phyloP scores from a whole-genome alignment of 768 basidiomycete genomes.

The Leccinum broughii region DNA sequence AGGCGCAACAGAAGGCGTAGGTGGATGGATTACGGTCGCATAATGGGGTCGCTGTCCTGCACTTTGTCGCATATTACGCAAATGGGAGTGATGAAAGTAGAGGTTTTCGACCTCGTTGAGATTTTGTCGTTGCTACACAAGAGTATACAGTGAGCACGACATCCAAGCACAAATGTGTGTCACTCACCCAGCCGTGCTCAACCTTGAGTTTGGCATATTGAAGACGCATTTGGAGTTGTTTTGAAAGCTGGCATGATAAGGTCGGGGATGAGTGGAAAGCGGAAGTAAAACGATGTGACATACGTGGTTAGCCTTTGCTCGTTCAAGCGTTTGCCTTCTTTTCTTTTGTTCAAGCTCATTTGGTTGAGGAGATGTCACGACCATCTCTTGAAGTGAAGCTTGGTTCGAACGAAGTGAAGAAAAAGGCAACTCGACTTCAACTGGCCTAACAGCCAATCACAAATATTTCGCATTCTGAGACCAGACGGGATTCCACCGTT shows the following conservation, averaged over 20 bases:
- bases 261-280: neutral
- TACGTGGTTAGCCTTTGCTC: slow-evolving; percentile 59
- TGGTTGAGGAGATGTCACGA: slow-evolving; percentile 24
- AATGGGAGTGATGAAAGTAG: slow-evolving; percentile 73
- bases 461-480: neutral
- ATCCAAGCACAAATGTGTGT: neutral
- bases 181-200: slow-evolving; percentile 76
- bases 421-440: neutral
- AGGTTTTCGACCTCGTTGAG: slow-evolving; percentile 82
- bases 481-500: neutral
- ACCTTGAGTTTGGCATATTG: slow-evolving; percentile 80
- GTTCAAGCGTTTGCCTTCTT: slow-evolving; percentile 53
- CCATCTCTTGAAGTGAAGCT: slow-evolving; percentile 18
- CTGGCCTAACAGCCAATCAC: neutral
- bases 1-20: neutral
- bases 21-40: neutral
- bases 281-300: slow-evolving; percentile 19
- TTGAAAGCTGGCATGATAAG: slow-evolving; percentile 49
- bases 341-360: slow-evolving; percentile 37
- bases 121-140: slow-evolving; percentile 66
- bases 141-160: slow-evolving; percentile 2
- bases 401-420: neutral
- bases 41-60: slow-evolving; percentile 21
- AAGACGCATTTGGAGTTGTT: slow-evolving; percentile 70
- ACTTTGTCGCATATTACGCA: slow-evolving; percentile 33